These are phyloP conservation scores for Luffa acutangula DNA, from an alignment of 306 rosid genomes.

Conservation along the genomic window DNA sequence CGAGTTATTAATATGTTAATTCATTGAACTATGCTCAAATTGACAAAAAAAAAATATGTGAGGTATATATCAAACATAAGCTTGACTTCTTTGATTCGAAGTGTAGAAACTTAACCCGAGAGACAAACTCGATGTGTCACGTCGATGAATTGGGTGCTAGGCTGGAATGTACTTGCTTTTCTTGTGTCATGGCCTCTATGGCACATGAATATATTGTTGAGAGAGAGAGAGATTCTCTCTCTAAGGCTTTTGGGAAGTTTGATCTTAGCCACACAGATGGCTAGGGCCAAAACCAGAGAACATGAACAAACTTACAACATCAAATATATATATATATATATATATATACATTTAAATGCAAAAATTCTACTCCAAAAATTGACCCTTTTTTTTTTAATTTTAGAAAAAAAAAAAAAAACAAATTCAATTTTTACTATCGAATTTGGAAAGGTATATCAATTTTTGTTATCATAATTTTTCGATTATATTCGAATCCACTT, in stretches of 20 bases:
- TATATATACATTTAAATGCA: not conserved
- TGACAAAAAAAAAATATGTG: too few relatives aligned
- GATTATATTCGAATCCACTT: too few relatives aligned
- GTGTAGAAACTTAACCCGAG: not conserved
- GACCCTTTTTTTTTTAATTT: not conserved
- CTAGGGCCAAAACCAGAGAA: not conserved
- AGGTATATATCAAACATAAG: not conserved
- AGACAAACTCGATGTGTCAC: not conserved
- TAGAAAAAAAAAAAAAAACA: too few relatives aligned
- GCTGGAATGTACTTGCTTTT: not conserved
- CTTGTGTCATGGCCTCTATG: not conserved
- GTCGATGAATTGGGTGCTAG: not conserved
- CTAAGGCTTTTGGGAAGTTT: not conserved
- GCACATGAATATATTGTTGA: not conserved
- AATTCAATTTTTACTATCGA: too few relatives aligned
- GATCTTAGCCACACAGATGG: not conserved
- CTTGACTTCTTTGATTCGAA: not conserved
- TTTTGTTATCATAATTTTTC: too few relatives aligned
- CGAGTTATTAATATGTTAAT: too few relatives aligned
- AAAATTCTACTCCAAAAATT: not conserved
- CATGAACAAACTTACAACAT: not conserved
- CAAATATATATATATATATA: not conserved
- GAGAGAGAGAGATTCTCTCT: not conserved
- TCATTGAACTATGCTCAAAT: too few relatives aligned
- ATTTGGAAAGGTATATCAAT: too few relatives aligned